Percentiles rank a stretch among this genome's conserved stretches.
Evolutionary conservation across 1,284 basidiomycete genomes (phyloP).

Genomic region (Moniliella sp.): DNA sequence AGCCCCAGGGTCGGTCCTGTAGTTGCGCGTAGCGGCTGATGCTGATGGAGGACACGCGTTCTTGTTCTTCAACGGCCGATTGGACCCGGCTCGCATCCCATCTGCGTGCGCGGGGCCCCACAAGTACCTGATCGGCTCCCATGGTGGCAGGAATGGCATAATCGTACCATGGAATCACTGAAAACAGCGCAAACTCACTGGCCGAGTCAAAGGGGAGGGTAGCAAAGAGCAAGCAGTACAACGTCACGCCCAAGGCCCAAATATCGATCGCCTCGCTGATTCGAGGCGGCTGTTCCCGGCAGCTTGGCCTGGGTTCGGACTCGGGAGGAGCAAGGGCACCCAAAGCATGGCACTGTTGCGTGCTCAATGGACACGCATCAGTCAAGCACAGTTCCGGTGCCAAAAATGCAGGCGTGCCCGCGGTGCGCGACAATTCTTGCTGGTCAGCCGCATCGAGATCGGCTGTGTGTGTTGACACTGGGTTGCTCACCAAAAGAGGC

Average conservation of each 20-base stretch:
- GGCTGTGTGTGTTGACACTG: too few relatives aligned
- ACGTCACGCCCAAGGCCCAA: slow-evolving; percentile 95
- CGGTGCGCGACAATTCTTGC: slow-evolving; percentile 70
- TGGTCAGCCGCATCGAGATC: too few relatives aligned
- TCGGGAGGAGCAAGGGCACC: too few relatives aligned
- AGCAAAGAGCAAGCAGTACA: slow-evolving; percentile 84
- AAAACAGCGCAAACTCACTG: slow-evolving; percentile 61
- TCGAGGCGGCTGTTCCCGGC: too few relatives aligned
- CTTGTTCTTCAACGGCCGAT: too few relatives aligned
- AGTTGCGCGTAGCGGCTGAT: too few relatives aligned
- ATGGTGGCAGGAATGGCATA: slow-evolving; percentile 52
- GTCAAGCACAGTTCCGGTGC: slow-evolving; percentile 67
- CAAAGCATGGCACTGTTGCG: not conserved
- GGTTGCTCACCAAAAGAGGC: too few relatives aligned
- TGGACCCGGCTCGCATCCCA: too few relatives aligned
- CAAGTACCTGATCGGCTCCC: slow-evolving; percentile 48
- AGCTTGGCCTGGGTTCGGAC: too few relatives aligned
- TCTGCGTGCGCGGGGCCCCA: slow-evolving; percentile 18
- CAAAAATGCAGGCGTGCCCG: slow-evolving; percentile 88
- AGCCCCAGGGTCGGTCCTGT: too few relatives aligned
- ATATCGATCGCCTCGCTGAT: slow-evolving; percentile 91
- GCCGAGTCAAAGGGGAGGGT: slow-evolving; percentile 47
- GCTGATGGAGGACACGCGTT: too few relatives aligned
- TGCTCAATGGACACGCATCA: slow-evolving; percentile 16
- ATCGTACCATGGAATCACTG: slow-evolving; percentile 57